These are phyloP conservation scores for Beauveria asiatica DNA, from an alignment of 2,329 filamentous ascomycete species.

Conservation along the genomic window DNA sequence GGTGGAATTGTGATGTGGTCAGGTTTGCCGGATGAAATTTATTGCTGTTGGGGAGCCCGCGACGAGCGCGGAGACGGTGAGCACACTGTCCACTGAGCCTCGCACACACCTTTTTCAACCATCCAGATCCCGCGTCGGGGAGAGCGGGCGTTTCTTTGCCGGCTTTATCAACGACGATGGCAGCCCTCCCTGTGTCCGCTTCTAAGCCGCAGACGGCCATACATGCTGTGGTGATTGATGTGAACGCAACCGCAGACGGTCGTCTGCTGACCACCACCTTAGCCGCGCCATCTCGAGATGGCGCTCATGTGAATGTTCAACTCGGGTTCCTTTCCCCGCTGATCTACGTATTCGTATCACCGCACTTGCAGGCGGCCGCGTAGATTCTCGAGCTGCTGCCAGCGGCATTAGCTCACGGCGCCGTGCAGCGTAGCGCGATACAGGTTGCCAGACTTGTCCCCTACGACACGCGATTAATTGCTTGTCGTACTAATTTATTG, in stretches of 20 bases:
- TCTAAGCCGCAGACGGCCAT: not conserved
- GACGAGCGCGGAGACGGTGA: no score
- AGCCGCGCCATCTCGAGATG: not conserved
- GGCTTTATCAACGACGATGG: not conserved
- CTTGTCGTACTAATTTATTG: no score
- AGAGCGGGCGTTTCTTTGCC: not conserved
- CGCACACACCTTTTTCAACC: no score
- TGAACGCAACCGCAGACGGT: not conserved
- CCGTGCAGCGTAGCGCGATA: not conserved
- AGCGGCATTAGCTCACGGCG: not conserved
- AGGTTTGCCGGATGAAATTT: no score
- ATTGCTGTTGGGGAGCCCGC: no score
- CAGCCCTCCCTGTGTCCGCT: not conserved
- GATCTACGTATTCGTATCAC: not conserved
- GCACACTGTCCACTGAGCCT: no score
- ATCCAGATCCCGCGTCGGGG: not conserved
- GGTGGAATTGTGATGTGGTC: not conserved
- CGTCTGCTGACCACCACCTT: not conserved
- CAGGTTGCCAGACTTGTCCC: not conserved
- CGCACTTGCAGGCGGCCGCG: not conserved
- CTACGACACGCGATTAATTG: not conserved
- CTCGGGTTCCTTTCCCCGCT: not conserved
- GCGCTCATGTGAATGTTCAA: no score
- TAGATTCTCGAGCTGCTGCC: not conserved
- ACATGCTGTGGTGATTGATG: not conserved